Percentiles rank a stretch among this genome's conserved stretches.
Evolutionary conservation across 2,329 filamentous ascomycete genomes (phyloP).

Genomic region (Aureobasidium sp.): DNA sequence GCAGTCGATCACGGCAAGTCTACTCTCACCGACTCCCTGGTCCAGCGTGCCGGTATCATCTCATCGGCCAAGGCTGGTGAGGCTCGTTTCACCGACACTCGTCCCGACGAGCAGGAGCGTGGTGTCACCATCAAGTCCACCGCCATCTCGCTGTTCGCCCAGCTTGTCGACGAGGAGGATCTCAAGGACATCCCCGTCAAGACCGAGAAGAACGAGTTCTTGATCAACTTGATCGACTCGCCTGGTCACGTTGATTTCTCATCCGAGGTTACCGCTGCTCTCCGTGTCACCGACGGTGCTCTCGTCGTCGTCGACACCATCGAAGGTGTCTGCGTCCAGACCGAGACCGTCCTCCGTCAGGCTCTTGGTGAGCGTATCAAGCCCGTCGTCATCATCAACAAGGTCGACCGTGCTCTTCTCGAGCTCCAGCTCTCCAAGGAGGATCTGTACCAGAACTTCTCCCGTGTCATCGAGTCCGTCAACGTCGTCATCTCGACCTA

Average conservation of each 20-base stretch:
- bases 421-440: constrained; percentile 98
- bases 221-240: constrained; percentile 99
- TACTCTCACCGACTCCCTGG: constrained; percentile 97
- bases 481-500: constrained; percentile 99
- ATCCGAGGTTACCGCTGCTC: constrained; percentile 96
- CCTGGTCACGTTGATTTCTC: constrained; percentile 99
- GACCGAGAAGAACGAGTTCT: constrained; percentile 89
- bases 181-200: constrained; percentile 90
- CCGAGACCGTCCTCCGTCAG: constrained; percentile 98
- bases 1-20: constrained; percentile 98
- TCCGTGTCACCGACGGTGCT: constrained; percentile 99
- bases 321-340: constrained; percentile 99
- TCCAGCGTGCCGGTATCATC: constrained; percentile 99
- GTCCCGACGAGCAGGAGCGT: constrained; percentile 97
- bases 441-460: constrained; percentile 99
- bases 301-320: constrained; percentile 99
- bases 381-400: constrained; percentile 99
- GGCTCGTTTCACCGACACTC: constrained; percentile 92
- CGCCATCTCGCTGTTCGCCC: constrained; percentile 94
- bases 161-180: constrained; percentile 73
- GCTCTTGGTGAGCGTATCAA: constrained; percentile 99
- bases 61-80: constrained; percentile 96
- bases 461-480: constrained; percentile 98
- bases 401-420: constrained; percentile 98
- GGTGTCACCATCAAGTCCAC: constrained; percentile 99